A percentile compares a stretch with the other conserved stretches of the same genome.
phyloP scores from a whole-genome alignment of 2,329 filamentous ascomycete species.

The Uncinocarpus reesii region DNA sequence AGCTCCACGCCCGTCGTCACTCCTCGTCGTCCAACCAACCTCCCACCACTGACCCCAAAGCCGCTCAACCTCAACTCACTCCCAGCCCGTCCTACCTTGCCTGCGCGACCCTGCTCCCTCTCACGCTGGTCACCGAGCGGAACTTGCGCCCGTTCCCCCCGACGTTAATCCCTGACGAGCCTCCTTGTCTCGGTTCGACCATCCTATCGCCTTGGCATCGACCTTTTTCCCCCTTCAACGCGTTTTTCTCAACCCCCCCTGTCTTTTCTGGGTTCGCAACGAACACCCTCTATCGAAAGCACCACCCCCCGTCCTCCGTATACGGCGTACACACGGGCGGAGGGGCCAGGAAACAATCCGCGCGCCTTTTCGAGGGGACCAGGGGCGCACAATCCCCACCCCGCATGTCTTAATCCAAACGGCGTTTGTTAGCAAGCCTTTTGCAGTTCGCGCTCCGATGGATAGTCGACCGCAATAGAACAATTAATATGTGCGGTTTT shows the following conservation, averaged over 20 bases:
- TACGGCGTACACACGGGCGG: background rate
- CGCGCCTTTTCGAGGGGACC: background rate
- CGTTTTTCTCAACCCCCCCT: background rate
- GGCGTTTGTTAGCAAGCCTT: background rate
- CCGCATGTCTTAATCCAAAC: background rate
- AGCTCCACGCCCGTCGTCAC: background rate
- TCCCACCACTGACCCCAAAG: background rate
- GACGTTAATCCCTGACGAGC: slow-evolving; percentile 4
- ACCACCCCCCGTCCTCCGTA: background rate
- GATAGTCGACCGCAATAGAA: too few species aligned
- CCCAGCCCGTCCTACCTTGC: background rate
- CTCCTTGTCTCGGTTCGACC: slow-evolving; percentile 10
- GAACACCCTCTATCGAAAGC: background rate
- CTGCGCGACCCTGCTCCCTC: background rate
- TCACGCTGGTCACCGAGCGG: slow-evolving; percentile 9
- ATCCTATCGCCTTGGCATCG: slow-evolving; percentile 2
- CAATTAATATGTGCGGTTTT: background rate
- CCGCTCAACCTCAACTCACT: background rate
- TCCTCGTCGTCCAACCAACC: background rate
- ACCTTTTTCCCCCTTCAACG: background rate
- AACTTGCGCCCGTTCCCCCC: slow-evolving; percentile 7
- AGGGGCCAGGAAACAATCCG: background rate
- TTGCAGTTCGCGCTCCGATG: background rate
- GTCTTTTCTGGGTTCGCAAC: background rate
- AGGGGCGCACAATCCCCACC: background rate